These are phyloP conservation scores for Trichoderma arundinaceum DNA, from an alignment of 2,329 filamentous ascomycete genomes.

Conservation along the genomic window DNA sequence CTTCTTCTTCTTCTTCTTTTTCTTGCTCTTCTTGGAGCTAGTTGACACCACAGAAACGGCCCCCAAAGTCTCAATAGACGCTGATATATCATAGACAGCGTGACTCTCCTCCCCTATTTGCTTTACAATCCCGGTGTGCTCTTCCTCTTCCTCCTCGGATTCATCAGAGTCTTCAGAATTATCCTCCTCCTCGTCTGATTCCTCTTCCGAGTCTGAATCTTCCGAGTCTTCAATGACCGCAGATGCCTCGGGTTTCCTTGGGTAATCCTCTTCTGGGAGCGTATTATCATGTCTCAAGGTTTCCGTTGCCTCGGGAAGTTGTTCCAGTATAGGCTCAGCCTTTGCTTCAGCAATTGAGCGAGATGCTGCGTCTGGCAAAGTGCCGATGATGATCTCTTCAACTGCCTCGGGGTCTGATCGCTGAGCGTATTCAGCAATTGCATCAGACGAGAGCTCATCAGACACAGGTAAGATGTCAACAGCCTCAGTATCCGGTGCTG, in stretches of 20 bases:
- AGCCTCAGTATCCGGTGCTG: background rate
- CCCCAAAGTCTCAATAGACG: constrained; percentile 17
- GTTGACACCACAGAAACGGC: constrained; percentile 2
- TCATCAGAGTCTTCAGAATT: constrained; percentile 32
- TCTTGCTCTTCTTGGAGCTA: constrained; percentile 33
- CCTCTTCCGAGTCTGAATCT: constrained; percentile 24
- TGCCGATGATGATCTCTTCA: constrained; percentile 21
- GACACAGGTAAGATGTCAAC: constrained; percentile 12
- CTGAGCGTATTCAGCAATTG: constrained; percentile 2
- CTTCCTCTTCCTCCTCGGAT: constrained; percentile 9
- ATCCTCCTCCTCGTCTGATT: constrained; percentile 14
- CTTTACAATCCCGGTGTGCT: background rate
- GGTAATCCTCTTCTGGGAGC: constrained; percentile 4
- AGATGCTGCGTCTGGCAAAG: background rate
- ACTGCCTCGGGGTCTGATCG: background rate
- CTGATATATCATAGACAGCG: constrained; percentile 5
- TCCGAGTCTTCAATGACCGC: constrained; percentile 9
- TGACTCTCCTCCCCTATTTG: constrained; percentile 15
- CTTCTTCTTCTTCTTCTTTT: constrained; percentile 33
- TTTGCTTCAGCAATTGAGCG: background rate
- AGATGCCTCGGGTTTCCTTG: constrained; percentile 1
- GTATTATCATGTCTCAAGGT: background rate
- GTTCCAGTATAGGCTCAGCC: background rate
- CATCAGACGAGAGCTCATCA: constrained; percentile 5
- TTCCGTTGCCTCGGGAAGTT: background rate